Percentiles rank a stretch among this genome's conserved stretches.
Evolutionary conservation across 352 stramenopile species (phyloP).

Genomic region (Globisporangium solare): DNA sequence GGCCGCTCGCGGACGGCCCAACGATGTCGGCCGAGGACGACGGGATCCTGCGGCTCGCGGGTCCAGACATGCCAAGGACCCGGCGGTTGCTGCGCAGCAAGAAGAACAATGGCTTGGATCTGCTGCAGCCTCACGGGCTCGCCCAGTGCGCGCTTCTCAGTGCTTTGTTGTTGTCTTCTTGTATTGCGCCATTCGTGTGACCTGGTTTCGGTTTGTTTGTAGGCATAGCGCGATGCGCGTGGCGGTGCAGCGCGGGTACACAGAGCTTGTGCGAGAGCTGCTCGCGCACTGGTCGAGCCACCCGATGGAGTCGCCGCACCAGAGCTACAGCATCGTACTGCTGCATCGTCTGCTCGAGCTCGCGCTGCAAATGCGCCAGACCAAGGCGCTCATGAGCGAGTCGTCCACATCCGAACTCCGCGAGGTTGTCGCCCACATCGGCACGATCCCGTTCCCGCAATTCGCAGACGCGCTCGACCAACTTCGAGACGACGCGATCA

Average conservation of each 20-base stretch:
- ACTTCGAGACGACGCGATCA: conserved; percentile 45
- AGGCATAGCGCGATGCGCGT: conserved; percentile 56
- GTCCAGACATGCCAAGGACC: conserved; percentile 62
- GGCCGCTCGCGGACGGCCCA: conserved; percentile 44
- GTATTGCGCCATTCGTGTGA: no score
- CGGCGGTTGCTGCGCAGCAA: conserved; percentile 48
- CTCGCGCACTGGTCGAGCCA: conserved; percentile 52
- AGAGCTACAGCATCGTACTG: conserved; percentile 59
- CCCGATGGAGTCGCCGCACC: conserved; percentile 54
- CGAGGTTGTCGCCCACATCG: conserved; percentile 43
- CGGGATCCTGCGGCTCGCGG: conserved; percentile 56
- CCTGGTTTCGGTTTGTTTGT: neutral
- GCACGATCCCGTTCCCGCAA: conserved; percentile 44
- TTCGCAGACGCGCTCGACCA: conserved; percentile 68
- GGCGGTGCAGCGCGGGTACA: conserved; percentile 68
- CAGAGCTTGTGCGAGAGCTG: conserved; percentile 52
- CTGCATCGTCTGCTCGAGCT: conserved; percentile 42
- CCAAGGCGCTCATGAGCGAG: conserved; percentile 54
- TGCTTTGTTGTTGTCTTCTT: neutral
- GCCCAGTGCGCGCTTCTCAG: conserved; percentile 32
- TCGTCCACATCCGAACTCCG: conserved; percentile 43
- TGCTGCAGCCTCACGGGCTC: conserved; percentile 59
- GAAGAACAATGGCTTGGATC: conserved; percentile 52
- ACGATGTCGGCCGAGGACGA: conserved; percentile 42
- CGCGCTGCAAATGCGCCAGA: conserved; percentile 43